Conservation (phyloP, 139 green algal species). For the Tetradesmus lagerheimii region DNA sequence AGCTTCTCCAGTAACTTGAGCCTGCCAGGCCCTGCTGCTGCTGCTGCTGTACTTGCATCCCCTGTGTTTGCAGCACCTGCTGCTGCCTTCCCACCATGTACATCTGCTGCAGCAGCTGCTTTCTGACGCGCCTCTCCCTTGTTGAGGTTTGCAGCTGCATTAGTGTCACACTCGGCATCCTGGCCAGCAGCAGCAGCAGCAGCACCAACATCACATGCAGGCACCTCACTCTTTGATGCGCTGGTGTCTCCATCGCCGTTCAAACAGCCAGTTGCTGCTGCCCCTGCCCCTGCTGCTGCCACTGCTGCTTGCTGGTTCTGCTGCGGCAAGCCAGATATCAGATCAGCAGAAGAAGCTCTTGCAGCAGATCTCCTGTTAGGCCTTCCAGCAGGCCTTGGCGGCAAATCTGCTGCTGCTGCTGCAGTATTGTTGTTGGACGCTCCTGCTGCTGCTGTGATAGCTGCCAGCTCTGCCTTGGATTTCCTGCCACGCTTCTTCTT, state of each 20-base stretch:
- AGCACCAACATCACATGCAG: background rate
- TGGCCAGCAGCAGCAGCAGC: background rate
- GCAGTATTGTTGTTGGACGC: background rate
- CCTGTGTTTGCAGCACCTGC: too few species aligned
- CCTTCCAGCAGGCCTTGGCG: background rate
- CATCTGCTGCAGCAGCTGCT: background rate
- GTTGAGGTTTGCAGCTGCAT: background rate
- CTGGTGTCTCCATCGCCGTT: too few species aligned
- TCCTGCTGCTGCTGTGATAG: background rate
- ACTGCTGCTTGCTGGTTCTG: background rate
- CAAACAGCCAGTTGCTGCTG: too few species aligned
- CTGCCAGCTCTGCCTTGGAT: background rate
- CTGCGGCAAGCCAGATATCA: background rate
- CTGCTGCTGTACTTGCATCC: background rate
- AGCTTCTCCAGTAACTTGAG: too few species aligned
- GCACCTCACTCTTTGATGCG: too few species aligned
- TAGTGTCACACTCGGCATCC: background rate
- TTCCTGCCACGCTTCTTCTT: background rate
- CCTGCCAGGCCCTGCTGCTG: background rate
- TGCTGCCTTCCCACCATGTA: background rate
- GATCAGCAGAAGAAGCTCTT: background rate
- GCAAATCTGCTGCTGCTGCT: background rate
- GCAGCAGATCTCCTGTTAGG: background rate
- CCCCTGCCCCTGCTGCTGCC: background rate
- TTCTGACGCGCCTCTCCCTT: too few species aligned